phyloP scores from a whole-genome alignment of 108 stramenopile genomes.

The Cyclotella sp. region DNA sequence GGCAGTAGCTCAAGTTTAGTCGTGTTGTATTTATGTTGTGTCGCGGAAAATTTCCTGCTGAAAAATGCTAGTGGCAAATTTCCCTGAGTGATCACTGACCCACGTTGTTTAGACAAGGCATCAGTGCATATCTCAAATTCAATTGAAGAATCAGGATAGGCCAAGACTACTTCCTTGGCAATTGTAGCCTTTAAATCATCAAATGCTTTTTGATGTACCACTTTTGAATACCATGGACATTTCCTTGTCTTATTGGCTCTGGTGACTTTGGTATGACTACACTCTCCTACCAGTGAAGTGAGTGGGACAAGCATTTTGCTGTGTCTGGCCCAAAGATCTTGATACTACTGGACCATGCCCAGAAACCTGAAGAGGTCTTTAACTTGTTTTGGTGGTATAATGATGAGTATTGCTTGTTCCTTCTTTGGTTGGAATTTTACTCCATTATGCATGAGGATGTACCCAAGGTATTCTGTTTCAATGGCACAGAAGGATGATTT shows the following conservation, averaged over 20 bases:
- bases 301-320: background rate
- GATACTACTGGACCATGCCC: background rate
- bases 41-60: background rate
- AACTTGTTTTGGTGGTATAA: conserved; percentile 8
- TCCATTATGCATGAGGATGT: too few species aligned
- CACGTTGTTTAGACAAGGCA: background rate
- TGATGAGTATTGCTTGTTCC: too few species aligned
- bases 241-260: background rate
- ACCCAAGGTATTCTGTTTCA: too few species aligned
- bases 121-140: background rate
- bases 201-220: conserved; percentile 3
- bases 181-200: too few species aligned
- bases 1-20: background rate
- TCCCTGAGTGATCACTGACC: background rate
- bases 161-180: background rate
- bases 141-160: background rate
- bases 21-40: background rate
- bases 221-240: background rate
- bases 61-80: background rate
- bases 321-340: background rate
- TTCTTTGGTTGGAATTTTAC: too few species aligned
- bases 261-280: background rate
- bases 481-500: too few species aligned
- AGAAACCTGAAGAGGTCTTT: background rate
- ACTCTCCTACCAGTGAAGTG: background rate